Conservation (phyloP, 176 grass and related monocot genomes). For the Cenchrus fungigraminus region DNA sequence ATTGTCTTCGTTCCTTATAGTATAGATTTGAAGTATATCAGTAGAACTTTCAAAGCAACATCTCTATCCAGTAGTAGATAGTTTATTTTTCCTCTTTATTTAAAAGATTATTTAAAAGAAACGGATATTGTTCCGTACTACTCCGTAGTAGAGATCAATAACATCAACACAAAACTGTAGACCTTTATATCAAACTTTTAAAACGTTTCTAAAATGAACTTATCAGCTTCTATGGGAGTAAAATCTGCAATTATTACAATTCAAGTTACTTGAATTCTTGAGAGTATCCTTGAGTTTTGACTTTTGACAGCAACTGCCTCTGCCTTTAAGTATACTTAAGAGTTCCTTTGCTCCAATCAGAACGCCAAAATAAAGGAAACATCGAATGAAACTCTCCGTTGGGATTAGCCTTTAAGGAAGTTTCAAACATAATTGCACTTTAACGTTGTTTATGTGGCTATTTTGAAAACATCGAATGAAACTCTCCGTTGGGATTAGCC, state of each 20-base stretch:
- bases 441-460: too few relatives aligned
- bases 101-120: neutral
- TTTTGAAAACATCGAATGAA: too few relatives aligned
- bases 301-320: neutral
- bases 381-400: too few relatives aligned
- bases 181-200: neutral
- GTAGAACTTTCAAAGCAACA: neutral
- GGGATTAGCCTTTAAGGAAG: too few relatives aligned
- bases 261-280: neutral
- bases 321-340: neutral
- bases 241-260: neutral
- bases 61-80: neutral
- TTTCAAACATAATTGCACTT: too few relatives aligned
- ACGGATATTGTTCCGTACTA: too few relatives aligned
- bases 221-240: neutral
- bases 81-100: neutral
- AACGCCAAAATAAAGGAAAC: too few relatives aligned
- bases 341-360: neutral
- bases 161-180: neutral
- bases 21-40: neutral
- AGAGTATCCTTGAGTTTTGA: constrained; percentile 9
- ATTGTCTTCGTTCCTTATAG: too few relatives aligned
- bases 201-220: neutral
- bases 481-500: too few relatives aligned
- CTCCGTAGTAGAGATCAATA: too few relatives aligned